Conservation (phyloP, 2,329 filamentous ascomycete species). For the Mollisiaceae sp. region DNA sequence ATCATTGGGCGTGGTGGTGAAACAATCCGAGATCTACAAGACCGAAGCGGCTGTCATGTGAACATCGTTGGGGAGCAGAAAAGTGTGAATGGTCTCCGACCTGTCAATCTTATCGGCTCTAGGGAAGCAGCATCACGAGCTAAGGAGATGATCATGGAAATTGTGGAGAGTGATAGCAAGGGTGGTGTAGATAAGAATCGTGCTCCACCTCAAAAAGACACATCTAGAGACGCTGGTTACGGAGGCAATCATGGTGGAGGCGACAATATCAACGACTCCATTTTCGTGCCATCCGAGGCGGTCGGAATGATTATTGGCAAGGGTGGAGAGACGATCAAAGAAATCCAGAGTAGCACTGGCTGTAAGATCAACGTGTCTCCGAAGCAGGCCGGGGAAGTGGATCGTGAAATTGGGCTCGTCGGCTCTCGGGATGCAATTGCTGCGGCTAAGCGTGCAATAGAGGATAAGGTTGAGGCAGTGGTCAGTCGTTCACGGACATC, state of each 20-base stretch:
- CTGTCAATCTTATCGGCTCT: constrained; percentile 87
- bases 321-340: constrained; percentile 90
- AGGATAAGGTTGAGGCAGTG: constrained; percentile 90
- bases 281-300: constrained; percentile 86
- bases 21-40: constrained; percentile 90
- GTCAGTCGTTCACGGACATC: constrained; percentile 57
- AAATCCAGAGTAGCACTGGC: constrained; percentile 85
- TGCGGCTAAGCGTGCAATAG: constrained; percentile 81
- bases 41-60: constrained; percentile 91
- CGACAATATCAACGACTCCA: constrained; percentile 81
- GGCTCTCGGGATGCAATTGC: constrained; percentile 79
- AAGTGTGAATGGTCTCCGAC: constrained; percentile 86
- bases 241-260: constrained; percentile 43
- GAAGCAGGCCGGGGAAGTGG: constrained; percentile 77
- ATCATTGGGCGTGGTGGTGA: constrained; percentile 95
- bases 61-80: constrained; percentile 95
- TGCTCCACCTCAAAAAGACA: constrained; percentile 49
- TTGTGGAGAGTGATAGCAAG: constrained; percentile 88
- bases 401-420: constrained; percentile 86
- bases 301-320: constrained; percentile 98
- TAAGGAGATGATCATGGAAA: constrained; percentile 89
- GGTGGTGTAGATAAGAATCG: constrained; percentile 44
- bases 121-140: constrained; percentile 75
- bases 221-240: constrained; percentile 50
- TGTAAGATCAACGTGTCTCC: constrained; percentile 96